Base-by-base conservation (phyloP, 1,284 basidiomycete species). In the Gymnopus androsaceus region DNA sequence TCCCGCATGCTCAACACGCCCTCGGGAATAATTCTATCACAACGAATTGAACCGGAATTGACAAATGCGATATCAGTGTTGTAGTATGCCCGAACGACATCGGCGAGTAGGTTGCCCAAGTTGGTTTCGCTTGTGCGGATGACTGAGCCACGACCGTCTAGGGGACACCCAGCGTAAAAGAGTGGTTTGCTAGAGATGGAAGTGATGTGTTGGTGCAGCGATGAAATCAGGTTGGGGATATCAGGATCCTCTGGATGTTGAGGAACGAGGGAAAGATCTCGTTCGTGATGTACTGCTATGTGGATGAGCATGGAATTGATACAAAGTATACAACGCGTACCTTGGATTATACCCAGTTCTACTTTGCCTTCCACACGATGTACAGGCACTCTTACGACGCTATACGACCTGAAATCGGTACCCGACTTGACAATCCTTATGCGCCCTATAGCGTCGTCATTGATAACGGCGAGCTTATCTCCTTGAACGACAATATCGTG, bases 51-150 rank as follows among this genome's bases (percentile, higher is more conserved):
- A 8, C 56, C 56, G 21, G 45, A 54, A 30, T 57, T 54, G 17
- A 57, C 56, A 25, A 57, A 57, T n/a, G 56, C 59, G 27, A 60
- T 42, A 46, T 60, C 56, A 14, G 51, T 49, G 15, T 54, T 19
- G n/a, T 56, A 56, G 36, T 56, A 58, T 15, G 51, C 54, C 28
- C 38, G 34, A 14, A 56, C 48, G 27, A 50, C 54, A 25, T 56
- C 61, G 6, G 48, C 46, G 2, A 56, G 25, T 12, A 48, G 14
- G 33, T 60, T 60, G 9, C 59, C 59, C 17, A 60, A 34, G 27
- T 60, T 60, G 1, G 46, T 54, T 48, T 57, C 55, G 27, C 21
- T 28, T 33, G 50, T 46, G 9, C 54, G 54, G 4, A 56, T 56
- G 23, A 23, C 15, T 6, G 37, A n/a, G n/a, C 38, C 33, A 9